Percentiles rank a stretch among this genome's conserved stretches.
Conservation (phyloP, 768 basidiomycete genomes). For the Termitomyces sp. region DNA sequence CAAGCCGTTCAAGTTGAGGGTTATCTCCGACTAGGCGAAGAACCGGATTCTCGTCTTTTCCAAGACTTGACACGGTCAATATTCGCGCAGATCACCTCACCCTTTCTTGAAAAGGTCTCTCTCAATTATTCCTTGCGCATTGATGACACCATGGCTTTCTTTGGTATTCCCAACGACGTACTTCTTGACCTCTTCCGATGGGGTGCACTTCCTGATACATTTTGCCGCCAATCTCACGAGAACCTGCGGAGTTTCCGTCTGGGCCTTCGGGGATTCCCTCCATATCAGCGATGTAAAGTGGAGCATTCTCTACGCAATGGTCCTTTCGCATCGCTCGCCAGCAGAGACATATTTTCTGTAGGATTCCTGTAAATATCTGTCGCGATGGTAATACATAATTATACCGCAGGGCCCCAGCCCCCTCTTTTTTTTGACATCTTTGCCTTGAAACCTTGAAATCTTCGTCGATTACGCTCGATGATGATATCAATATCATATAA, state of each 20-base stretch:
- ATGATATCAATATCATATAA: background rate
- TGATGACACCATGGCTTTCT: conserved; percentile 17
- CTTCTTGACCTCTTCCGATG: conserved; percentile 23
- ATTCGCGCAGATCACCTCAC: conserved; percentile 19
- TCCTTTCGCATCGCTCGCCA: conserved; percentile 12
- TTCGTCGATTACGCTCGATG: background rate
- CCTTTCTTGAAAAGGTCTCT: conserved; percentile 16
- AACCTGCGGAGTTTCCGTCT: conserved; percentile 11
- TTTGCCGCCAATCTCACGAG: conserved; percentile 10
- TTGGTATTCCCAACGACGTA: conserved; percentile 23
- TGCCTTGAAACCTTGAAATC: background rate
- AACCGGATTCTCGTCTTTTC: conserved; percentile 10
- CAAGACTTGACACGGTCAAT: conserved; percentile 18
- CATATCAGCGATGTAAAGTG: conserved; percentile 10
- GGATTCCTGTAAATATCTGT: conserved; percentile 10
- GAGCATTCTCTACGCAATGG: conserved; percentile 15
- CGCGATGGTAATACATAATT: background rate
- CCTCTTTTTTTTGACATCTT: background rate
- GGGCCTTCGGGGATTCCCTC: conserved; percentile 12
- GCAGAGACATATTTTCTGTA: conserved; percentile 13
- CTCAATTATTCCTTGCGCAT: conserved; percentile 18
- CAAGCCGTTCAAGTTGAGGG: conserved; percentile 22
- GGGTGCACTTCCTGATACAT: conserved; percentile 20
- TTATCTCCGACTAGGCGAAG: conserved; percentile 15
- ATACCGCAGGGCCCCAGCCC: background rate